Base-by-base conservation (phyloP, 441 rosid species). In the Iberis amara region DNA sequence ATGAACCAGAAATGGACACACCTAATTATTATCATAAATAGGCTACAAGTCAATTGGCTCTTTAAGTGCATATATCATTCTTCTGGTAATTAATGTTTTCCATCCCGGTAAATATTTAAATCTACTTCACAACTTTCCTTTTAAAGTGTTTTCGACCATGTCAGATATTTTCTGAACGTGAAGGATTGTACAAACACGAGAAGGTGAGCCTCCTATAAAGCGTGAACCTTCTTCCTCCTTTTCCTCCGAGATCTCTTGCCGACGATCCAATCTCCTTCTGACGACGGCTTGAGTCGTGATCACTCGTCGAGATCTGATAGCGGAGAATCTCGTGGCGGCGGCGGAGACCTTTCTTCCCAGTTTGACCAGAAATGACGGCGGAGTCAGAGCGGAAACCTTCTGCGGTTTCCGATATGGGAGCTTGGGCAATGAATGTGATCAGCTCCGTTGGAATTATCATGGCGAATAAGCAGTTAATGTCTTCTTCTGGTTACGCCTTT, bases 401-500 rank as follows among this genome's bases (percentile, higher is more conserved):
- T 52, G 65, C 81, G 33, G 87, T 86, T 21, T 86, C 96, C 7
- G 81, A 86, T 53, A 69, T 74, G 32, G 96, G 96, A 39, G 94
- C 96, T 1, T 87, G 96, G 96, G 84, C 80, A 15, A 81, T 87
- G 88, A 87, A 87, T 52, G 84, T 87, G 42, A 44, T 87, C n/a
- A 87, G 89, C 68, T 87, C 96, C 45, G 88, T 83, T 33, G 96
- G 94, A 5, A 78, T 87, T 30, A 84, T 87, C 46, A 82, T 87
- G 89, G 92, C 83, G 23, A 87, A 87, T 68, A 87, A 87, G 66
- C 89, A 82, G 75, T 81, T 87, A 6, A 87, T 87, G 96, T 77
- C 92, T 30, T 49, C 82, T 47, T 54, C 62, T 37, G 92, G 96
- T 15, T 87, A 74, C 70, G 82, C 58, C 47, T 87, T 87, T 64